A percentile compares a stretch with the other conserved stretches of the same genome.
Evolutionary conservation across 176 grass and related monocot genomes (phyloP).

Genomic region (Oryza australiensis): DNA sequence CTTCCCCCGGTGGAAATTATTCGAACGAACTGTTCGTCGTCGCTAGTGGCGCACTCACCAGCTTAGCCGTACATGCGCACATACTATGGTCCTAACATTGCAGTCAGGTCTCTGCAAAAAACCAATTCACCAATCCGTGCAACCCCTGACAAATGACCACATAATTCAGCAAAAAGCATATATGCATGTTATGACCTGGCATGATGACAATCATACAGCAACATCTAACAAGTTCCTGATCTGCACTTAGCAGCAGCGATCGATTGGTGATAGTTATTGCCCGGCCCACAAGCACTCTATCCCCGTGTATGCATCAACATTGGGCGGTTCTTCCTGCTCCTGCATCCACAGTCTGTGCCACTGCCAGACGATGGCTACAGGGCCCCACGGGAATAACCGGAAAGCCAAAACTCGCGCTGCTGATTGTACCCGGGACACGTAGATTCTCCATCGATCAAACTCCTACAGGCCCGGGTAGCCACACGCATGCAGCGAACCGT

Average conservation of each 20-base stretch:
- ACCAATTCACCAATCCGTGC: background rate
- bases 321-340: background rate
- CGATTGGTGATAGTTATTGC: background rate
- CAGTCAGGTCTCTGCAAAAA: background rate
- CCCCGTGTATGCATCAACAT: background rate
- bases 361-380: background rate
- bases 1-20: conserved; percentile 21
- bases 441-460: background rate
- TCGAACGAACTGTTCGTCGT: background rate
- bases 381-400: background rate
- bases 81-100: background rate
- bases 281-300: background rate
- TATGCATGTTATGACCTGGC: background rate
- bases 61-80: background rate
- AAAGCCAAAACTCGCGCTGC: conserved; percentile 47
- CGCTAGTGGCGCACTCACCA: conserved; percentile 22
- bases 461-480: conserved; percentile 19
- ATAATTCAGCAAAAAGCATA: background rate
- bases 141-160: background rate
- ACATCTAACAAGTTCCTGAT: background rate
- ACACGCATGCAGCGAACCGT: background rate
- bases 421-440: background rate
- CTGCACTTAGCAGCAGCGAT: background rate
- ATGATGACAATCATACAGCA: background rate
- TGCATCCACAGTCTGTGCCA: background rate